Percentiles rank a stretch among this genome's conserved stretches.
Conservation (phyloP, 2,329 filamentous ascomycete species). For the Teratosphaeria nubilosa region DNA sequence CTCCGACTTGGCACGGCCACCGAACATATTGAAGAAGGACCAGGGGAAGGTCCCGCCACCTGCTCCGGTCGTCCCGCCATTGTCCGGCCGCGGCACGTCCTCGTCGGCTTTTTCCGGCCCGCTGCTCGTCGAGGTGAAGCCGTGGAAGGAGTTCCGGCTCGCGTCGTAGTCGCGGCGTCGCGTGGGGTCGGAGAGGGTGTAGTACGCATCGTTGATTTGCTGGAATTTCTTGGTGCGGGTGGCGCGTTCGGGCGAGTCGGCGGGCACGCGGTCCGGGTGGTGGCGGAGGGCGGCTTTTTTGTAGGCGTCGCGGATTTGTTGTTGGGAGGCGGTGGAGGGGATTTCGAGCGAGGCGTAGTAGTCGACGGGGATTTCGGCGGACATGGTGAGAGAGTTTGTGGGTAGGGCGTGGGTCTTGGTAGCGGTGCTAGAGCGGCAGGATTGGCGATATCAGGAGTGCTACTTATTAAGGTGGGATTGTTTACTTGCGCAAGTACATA, state of each 20-base stretch:
- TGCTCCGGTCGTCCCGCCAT: constrained; percentile 27
- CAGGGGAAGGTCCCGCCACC: constrained; percentile 52
- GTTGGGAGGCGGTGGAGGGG: constrained; percentile 57
- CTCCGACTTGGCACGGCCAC: constrained; percentile 36
- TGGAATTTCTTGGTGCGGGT: constrained; percentile 81
- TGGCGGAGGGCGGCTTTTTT: constrained; percentile 82
- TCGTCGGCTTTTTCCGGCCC: constrained; percentile 37
- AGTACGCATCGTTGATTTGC: constrained; percentile 87
- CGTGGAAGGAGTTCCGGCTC: constrained; percentile 50
- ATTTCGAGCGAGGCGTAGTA: constrained; percentile 26
- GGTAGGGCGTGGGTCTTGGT: too few relatives aligned
- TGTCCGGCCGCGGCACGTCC: constrained; percentile 35
- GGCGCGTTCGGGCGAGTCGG: constrained; percentile 71
- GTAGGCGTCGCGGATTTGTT: constrained; percentile 88
- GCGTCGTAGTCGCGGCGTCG: constrained; percentile 78
- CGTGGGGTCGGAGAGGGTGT: constrained; percentile 69
- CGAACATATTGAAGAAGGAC: constrained; percentile 56
- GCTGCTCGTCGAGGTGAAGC: constrained; percentile 21
- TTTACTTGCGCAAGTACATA: too few relatives aligned
- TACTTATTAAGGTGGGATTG: too few relatives aligned
- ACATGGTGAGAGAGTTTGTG: neutral
- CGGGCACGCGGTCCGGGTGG: constrained; percentile 81
- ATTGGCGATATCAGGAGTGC: too few relatives aligned
- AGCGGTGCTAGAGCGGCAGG: too few relatives aligned
- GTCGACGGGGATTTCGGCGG: constrained; percentile 8